A percentile compares a stretch with the other conserved stretches of the same genome.
These are phyloP conservation scores for Penicillium chermesinum DNA, from an alignment of 495 filamentous ascomycete species.

Conservation along the genomic window DNA sequence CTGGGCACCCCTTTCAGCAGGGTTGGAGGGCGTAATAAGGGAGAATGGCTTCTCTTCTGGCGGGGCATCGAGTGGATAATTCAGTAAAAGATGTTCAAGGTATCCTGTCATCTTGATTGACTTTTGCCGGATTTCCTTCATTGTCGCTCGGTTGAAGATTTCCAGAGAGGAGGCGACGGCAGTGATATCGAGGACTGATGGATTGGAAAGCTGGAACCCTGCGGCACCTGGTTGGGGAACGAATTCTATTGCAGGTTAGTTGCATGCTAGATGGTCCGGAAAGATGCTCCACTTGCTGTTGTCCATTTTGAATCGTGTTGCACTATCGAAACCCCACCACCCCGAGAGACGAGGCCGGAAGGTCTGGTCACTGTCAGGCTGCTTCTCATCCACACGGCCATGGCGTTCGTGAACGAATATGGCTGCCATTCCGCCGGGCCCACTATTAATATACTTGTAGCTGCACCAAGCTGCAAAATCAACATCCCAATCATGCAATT, in stretches of 20 bases:
- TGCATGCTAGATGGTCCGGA: background rate
- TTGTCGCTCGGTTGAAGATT: conserved; percentile 69
- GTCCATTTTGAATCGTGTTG: conserved; percentile 71
- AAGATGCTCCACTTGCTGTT: conserved; percentile 41
- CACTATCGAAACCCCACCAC: conserved; percentile 86
- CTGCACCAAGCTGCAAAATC: conserved; percentile 97
- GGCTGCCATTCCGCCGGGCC: conserved; percentile 81
- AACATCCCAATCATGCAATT: conserved; percentile 87
- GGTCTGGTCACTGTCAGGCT: conserved; percentile 25
- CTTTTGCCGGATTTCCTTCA: conserved; percentile 65
- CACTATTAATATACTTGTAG: conserved; percentile 95
- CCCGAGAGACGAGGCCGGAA: conserved; percentile 64
- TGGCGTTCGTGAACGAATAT: conserved; percentile 82
- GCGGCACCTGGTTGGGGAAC: conserved; percentile 61
- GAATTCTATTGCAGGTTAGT: conserved; percentile 46
- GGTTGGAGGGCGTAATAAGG: conserved; percentile 76
- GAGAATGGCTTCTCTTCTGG: conserved; percentile 50
- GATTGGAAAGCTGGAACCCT: conserved; percentile 60
- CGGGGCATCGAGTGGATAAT: conserved; percentile 30
- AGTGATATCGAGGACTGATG: conserved; percentile 54
- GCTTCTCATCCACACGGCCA: conserved; percentile 45
- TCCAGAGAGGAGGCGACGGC: conserved; percentile 72
- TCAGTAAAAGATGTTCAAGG: conserved; percentile 64
- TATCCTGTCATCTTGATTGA: conserved; percentile 74
- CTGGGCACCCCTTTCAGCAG: conserved; percentile 75